A percentile compares a stretch with the other conserved stretches of the same genome.
phyloP scores from a whole-genome alignment of 192 early-diverging fungal species.

The Umbelopsis isabellina region DNA sequence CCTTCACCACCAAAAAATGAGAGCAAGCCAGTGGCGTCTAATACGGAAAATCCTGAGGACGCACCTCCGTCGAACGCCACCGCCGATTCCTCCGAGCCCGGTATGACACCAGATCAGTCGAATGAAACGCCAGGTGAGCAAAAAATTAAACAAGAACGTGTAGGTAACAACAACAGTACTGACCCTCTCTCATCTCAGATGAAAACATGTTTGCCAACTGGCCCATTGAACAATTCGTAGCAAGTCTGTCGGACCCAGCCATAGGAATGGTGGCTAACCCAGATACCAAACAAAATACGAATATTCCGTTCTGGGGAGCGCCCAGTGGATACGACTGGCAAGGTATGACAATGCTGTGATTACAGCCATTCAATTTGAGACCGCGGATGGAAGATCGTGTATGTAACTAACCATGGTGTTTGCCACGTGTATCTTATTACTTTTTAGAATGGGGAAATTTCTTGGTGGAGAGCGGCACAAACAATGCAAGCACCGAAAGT shows the following conservation, averaged over 20 bases:
- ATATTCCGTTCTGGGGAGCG: slow-evolving; percentile 23
- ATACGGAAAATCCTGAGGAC: too few species aligned
- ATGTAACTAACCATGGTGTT: background rate
- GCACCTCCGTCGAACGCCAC: too few species aligned
- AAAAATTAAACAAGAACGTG: too few species aligned
- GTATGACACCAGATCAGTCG: too few species aligned
- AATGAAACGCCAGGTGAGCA: too few species aligned
- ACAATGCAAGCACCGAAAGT: background rate
- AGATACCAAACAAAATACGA: background rate
- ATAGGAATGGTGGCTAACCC: background rate
- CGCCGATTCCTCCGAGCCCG: too few species aligned
- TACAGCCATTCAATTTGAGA: background rate
- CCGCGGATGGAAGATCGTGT: background rate
- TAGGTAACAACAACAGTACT: background rate
- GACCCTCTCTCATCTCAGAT: background rate
- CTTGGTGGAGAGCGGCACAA: slow-evolving; percentile 3
- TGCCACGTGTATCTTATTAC: background rate
- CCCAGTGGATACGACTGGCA: slow-evolving; percentile 30
- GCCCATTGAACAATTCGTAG: slow-evolving; percentile 16
- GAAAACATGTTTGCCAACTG: slow-evolving; percentile 8
- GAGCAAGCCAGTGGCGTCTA: too few species aligned
- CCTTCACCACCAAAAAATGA: too few species aligned
- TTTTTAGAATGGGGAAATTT: slow-evolving; percentile 14
- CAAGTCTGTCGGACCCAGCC: background rate
- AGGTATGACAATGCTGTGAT: slow-evolving; percentile 7